Evolutionary conservation across 768 basidiomycete genomes (phyloP).

Genomic region (Floccularia luteovirens): DNA sequence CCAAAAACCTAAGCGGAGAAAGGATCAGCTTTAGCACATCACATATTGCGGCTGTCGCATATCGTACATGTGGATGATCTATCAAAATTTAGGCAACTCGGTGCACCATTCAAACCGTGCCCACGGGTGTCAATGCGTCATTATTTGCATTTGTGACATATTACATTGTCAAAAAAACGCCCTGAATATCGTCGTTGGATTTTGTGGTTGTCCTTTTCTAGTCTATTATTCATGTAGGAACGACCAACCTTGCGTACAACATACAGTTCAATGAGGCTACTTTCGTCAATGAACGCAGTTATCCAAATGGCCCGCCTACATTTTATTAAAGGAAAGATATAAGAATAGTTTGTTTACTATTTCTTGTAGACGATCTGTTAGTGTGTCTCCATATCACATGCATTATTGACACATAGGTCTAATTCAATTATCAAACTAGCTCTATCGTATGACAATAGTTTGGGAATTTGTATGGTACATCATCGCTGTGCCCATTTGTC

Average conservation of each 20-base stretch:
- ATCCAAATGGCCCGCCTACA: slow-evolving; percentile 24
- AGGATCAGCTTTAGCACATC: slow-evolving; percentile 12
- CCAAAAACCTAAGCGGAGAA: slow-evolving; percentile 12
- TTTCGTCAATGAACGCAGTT: slow-evolving; percentile 23
- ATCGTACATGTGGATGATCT: slow-evolving; percentile 12
- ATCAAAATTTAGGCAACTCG: too few species aligned
- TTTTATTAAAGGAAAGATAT: slow-evolving; percentile 20
- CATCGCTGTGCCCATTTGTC: slow-evolving; percentile 10
- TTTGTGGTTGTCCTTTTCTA: slow-evolving; percentile 5
- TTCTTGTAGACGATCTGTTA: slow-evolving; percentile 28
- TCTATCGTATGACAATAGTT: slow-evolving; percentile 26
- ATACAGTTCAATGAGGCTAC: slow-evolving; percentile 13
- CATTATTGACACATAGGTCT: too few species aligned
- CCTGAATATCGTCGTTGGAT: background rate
- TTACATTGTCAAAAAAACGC: slow-evolving; percentile 1
- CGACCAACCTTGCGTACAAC: slow-evolving; percentile 12
- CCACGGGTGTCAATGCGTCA: slow-evolving; percentile 10
- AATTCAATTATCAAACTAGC: slow-evolving; percentile 13
- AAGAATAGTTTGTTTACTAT: slow-evolving; percentile 14
- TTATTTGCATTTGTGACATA: slow-evolving; percentile 9
- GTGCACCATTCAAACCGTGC: too few species aligned
- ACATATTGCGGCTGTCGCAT: slow-evolving; percentile 13
- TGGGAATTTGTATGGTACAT: slow-evolving; percentile 16
- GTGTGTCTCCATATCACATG: slow-evolving; percentile 13
- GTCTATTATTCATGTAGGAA: slow-evolving; percentile 7